Evolutionary conservation across 2,329 filamentous ascomycete genomes (phyloP).

Genomic region (Penicillium sumatraense): DNA sequence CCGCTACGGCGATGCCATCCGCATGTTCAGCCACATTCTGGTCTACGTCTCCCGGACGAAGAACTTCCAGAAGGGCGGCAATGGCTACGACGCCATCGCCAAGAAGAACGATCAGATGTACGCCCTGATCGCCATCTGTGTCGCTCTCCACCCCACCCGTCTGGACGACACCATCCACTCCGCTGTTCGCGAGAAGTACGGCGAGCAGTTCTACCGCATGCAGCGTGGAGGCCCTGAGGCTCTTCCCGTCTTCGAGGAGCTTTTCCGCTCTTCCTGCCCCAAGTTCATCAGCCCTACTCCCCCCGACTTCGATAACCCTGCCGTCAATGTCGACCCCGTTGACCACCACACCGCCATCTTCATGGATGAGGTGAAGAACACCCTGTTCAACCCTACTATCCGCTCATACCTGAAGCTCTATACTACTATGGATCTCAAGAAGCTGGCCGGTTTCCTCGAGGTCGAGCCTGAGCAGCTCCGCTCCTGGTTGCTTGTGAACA

Average conservation of each 20-base stretch:
- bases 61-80: conserved; percentile 98
- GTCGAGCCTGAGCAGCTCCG: conserved; percentile 95
- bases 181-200: conserved; percentile 97
- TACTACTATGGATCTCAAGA: conserved; percentile 99
- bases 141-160: conserved; percentile 94
- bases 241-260: conserved; percentile 95
- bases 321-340: conserved; percentile 92
- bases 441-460: conserved; percentile 95
- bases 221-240: conserved; percentile 95
- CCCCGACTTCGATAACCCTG: conserved; percentile 96
- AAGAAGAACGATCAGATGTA: conserved; percentile 99
- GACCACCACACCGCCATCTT: conserved; percentile 98
- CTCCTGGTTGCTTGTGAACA: conserved; percentile 93
- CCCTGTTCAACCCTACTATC: conserved; percentile 96
- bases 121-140: conserved; percentile 96
- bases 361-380: conserved; percentile 99
- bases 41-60: conserved; percentile 98
- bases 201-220: conserved; percentile 94
- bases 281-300: conserved; percentile 99
- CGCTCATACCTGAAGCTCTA: conserved; percentile 99
- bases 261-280: conserved; percentile 96
- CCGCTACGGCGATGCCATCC: conserved; percentile 97
- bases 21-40: conserved; percentile 99
- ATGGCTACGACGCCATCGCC: conserved; percentile 92
- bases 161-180: conserved; percentile 99